These are phyloP conservation scores for Gypsophila paniculata DNA, from an alignment of 179 eudicot species.

Conservation along the genomic window DNA sequence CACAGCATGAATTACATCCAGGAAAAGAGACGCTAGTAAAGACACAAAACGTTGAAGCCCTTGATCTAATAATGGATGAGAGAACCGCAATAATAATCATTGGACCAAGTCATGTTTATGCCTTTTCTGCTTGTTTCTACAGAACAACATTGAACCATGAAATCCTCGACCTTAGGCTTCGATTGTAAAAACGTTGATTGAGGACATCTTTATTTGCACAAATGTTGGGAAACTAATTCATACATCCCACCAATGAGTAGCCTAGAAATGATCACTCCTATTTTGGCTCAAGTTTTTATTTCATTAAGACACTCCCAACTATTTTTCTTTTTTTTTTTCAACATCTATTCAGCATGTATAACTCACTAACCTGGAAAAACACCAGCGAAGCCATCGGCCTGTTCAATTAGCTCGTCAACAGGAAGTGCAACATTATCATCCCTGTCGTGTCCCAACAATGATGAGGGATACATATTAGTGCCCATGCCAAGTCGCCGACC, in stretches of 20 bases:
- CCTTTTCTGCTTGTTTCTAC: too few species aligned
- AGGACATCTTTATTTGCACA: too few species aligned
- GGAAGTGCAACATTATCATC: constrained; percentile 54
- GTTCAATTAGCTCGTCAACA: constrained; percentile 66
- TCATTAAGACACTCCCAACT: too few species aligned
- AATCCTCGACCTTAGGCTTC: too few species aligned
- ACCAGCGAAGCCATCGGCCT: constrained; percentile 88
- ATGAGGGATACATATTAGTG: constrained; percentile 75
- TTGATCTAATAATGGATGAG: too few species aligned
- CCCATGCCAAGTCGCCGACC: constrained; percentile 89
- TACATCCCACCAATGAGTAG: too few species aligned
- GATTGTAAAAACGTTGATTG: not conserved
- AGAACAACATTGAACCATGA: too few species aligned
- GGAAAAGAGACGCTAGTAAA: not conserved
- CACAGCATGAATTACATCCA: not conserved
- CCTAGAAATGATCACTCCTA: too few species aligned
- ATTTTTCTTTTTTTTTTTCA: not conserved
- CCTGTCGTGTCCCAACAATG: constrained; percentile 50
- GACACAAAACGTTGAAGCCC: not conserved
- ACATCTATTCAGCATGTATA: not conserved
- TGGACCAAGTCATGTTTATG: too few species aligned
- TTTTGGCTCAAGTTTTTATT: too few species aligned
- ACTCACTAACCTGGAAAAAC: constrained; percentile 67
- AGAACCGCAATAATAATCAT: too few species aligned
- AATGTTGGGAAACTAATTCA: too few species aligned